phyloP scores from a whole-genome alignment of 768 basidiomycete genomes.

The Boletus pseudo-olivaceus region DNA sequence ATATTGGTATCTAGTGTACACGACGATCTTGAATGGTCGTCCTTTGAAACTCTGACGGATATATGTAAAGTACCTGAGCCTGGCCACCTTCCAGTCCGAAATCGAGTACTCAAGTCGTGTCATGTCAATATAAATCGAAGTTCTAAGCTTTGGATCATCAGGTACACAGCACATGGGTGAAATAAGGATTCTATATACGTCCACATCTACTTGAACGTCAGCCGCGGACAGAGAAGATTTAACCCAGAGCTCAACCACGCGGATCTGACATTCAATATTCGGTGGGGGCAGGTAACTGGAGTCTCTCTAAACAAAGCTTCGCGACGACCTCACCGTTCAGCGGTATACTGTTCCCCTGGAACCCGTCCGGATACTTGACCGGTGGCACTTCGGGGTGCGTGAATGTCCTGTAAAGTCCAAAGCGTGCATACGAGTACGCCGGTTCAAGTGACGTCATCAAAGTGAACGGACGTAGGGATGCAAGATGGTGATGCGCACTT shows the following conservation, averaged over 20 bases:
- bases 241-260: neutral
- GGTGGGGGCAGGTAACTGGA: slow-evolving; percentile 25
- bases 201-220: neutral
- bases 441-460: no score
- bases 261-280: neutral
- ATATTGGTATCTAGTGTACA: neutral
- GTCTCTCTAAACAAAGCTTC: slow-evolving; percentile 51
- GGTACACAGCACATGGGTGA: neutral
- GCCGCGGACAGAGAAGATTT: no score
- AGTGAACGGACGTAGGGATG: neutral
- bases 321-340: slow-evolving; percentile 72
- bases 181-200: neutral
- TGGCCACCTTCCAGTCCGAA: neutral
- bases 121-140: neutral
- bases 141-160: neutral
- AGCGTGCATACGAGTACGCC: neutral
- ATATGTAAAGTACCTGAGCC: neutral
- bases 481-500: slow-evolving; percentile 38
- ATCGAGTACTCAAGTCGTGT: neutral
- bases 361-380: slow-evolving; percentile 79
- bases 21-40: neutral
- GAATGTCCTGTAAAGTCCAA: slow-evolving; percentile 49
- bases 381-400: slow-evolving; percentile 68
- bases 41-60: no score
- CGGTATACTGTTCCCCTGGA: slow-evolving; percentile 84